These are phyloP conservation scores for Colletotrichum graminicola DNA, from an alignment of 2,329 filamentous ascomycete species.

Conservation along the genomic window DNA sequence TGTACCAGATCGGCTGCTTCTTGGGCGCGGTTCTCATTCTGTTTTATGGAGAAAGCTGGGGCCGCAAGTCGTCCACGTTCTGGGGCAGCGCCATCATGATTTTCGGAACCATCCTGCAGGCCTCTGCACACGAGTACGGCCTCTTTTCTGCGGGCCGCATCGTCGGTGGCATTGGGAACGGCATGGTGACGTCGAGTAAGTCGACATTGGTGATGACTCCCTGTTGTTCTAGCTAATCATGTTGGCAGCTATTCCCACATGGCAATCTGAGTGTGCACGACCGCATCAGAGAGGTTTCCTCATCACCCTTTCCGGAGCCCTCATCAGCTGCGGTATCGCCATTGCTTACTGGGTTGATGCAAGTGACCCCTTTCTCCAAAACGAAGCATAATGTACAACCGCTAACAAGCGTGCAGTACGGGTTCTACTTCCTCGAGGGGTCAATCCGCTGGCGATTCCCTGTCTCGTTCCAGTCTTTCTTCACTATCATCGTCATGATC, in stretches of 20 bases:
- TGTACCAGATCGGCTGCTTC: slow-evolving; percentile 49
- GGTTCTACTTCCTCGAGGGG: slow-evolving; percentile 49
- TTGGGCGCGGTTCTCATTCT: slow-evolving; percentile 48
- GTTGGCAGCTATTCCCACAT: slow-evolving; percentile 46
- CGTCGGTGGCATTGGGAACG: slow-evolving; percentile 47
- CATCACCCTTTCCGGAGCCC: slow-evolving; percentile 47
- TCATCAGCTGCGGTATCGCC: slow-evolving; percentile 49
- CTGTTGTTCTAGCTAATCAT: background rate
- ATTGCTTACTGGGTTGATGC: slow-evolving; percentile 50
- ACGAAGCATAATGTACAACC: background rate
- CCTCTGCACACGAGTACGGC: slow-evolving; percentile 45
- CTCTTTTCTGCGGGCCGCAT: slow-evolving; percentile 46
- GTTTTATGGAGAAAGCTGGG: slow-evolving; percentile 49
- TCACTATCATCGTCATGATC: slow-evolving; percentile 50
- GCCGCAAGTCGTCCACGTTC: slow-evolving; percentile 50
- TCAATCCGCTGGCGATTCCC: slow-evolving; percentile 51
- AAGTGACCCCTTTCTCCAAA: background rate
- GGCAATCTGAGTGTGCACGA: slow-evolving; percentile 48
- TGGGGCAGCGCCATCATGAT: slow-evolving; percentile 51
- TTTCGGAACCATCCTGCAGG: slow-evolving; percentile 48
- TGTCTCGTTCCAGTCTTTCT: slow-evolving; percentile 49
- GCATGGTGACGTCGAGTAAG: slow-evolving; percentile 48
- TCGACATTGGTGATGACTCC: no score
- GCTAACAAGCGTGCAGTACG: slow-evolving; percentile 40
- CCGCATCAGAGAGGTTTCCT: slow-evolving; percentile 48